Conservation (phyloP, 768 basidiomycete species). For the Hericium alpestre region DNA sequence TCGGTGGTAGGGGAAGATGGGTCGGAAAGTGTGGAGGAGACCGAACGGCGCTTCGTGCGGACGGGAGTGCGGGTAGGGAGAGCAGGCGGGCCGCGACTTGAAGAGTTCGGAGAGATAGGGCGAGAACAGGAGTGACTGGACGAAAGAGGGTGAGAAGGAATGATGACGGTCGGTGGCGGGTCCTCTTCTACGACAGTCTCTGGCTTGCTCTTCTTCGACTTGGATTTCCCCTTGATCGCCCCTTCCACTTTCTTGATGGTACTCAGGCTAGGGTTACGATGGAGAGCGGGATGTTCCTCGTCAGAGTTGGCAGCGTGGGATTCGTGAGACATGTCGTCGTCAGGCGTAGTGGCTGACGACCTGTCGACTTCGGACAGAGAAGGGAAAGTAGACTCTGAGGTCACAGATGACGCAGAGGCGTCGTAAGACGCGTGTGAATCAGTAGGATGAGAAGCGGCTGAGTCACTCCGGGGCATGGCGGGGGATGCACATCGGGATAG, state of each 20-base stretch:
- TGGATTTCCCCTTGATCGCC: background rate
- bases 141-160: background rate
- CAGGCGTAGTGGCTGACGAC: constrained; percentile 50
- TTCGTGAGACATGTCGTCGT: constrained; percentile 23
- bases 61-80: constrained; percentile 80
- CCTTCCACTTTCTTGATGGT: constrained; percentile 39
- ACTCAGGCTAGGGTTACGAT: constrained; percentile 44
- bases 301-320: background rate
- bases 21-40: constrained; percentile 78
- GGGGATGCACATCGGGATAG: constrained; percentile 1
- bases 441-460: constrained; percentile 20
- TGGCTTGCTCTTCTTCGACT: constrained; percentile 25
- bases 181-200: constrained; percentile 49
- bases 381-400: constrained; percentile 35
- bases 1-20: constrained; percentile 35
- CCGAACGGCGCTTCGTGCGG: constrained; percentile 89
- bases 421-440: constrained; percentile 21
- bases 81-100: constrained; percentile 36
- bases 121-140: constrained; percentile 18
- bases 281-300: constrained; percentile 25
- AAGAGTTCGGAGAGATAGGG: constrained; percentile 14
- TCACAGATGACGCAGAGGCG: constrained; percentile 30
- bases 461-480: constrained; percentile 17
- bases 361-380: constrained; percentile 16
- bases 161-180: background rate